Base-by-base conservation (phyloP, 148 eudicot genomes). In the Camellia sinensis region DNA sequence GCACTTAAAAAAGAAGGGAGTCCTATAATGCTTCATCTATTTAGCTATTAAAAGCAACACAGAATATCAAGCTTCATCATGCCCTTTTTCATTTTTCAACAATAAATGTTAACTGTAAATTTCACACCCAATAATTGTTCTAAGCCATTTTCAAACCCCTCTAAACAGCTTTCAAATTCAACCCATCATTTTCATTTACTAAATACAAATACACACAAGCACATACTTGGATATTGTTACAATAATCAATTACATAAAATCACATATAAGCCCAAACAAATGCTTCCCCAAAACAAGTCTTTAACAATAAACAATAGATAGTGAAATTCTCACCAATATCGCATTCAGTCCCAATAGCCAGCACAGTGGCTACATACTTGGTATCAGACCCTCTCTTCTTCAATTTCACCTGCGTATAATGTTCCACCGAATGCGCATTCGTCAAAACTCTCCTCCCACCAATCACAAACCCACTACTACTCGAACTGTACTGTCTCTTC, bases 301-400 rank as follows among this genome's bases (percentile, higher is more conserved):
- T 3, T 21, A 6, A 7, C 7, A 53, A 52, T 18, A 29, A 15
- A 53, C 62, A 14, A 8, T 29, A 29, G 37, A 66, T 7, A 15
- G 17, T 73, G 5, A 15, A 10, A 56, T 44, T 17, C 92, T 81
- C 79, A 94, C 98, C 98, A 41, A 94, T 88, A 84, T 94, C 98
- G 56, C 97, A 94, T 75, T 94, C 98, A 1, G 90, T 92, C 37
- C 98, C 98, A 76, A 94, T 88, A 0, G 97, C 94, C 18, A 94
- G 91, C 60, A 94, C 98, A 37, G 92, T 94, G 7, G 98, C 98
- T 45, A 94, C 84, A 43, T 85, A 94, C 81, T 92, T 94, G 0
- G 93, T 92, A 83, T 94, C 98, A 13, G 93, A 94, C 3, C 98
- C 98, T 2, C 98, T 85, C 85, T 94, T 94, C 88, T 92, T 94